Base-by-base conservation (phyloP, 2,329 filamentous ascomycete genomes). In the Ploettnerulaceae sp. region DNA sequence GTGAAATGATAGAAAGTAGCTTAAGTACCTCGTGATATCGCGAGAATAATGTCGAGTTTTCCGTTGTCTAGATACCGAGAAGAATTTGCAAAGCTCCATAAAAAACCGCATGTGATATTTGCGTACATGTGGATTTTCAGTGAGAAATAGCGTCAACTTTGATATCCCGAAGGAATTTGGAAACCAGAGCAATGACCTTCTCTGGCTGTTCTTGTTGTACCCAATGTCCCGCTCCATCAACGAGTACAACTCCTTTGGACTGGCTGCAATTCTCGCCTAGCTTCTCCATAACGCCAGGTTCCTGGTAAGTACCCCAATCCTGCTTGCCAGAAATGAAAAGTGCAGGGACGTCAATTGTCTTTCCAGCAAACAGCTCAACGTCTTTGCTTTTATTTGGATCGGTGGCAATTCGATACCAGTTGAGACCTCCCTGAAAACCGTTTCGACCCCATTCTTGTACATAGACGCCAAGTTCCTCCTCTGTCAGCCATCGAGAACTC, bases 291-390 rank as follows among this genome's bases (percentile, higher is more conserved):
- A 74, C 79, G 0, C 79, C 79, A 0, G 81, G 81, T 54, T 82
- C 74, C 60, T 86, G 82, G 59, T 77, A 82, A 24, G 77, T 84
- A 0, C 80, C 82, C 82, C 82, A 86, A 53, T 86, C 83, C 47
- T 72, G 64, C 35, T 68, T 69, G 0, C 82, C 82, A 20, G 73
- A 74, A n/a, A 86, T 71, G 55, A 82, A 85, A 0, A 71, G 66
- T 46, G 71, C 74, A 0, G 81, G 81, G 7, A 82, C 74, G 39
- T 79, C 75, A 15, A 86, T 76, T 59, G 72, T 77, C 59, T 69
- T 72, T 0, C 80, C 80, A 0, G 77, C 74, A 58, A 79, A 84
- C 1, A 82, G 58, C 15, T 77, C 69, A 42, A 79, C 62, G 45
- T 85, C 81, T 28, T 67, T 68, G 5, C 63, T 65, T 25, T 64